Percentiles rank a stretch among this genome's conserved stretches.
phyloP scores from a whole-genome alignment of 2,329 filamentous ascomycete species.

The Nemania sp. region DNA sequence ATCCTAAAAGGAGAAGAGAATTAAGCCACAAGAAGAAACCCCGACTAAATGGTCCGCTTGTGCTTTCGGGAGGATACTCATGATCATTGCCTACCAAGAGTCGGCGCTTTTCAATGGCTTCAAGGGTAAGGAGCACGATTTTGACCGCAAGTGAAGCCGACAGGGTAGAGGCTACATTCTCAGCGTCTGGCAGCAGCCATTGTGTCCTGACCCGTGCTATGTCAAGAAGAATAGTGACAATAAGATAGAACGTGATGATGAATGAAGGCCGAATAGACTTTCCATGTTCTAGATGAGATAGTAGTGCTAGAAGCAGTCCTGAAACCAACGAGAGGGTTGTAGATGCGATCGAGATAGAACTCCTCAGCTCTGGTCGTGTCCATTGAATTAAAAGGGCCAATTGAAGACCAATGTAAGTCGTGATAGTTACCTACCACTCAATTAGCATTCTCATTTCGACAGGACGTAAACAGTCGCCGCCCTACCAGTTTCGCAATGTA shows the following conservation, averaged over 20 bases:
- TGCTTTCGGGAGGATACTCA: constrained; percentile 14
- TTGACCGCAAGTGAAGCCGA: constrained; percentile 11
- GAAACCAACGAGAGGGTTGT: constrained; percentile 13
- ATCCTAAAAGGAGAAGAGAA: constrained; percentile 13
- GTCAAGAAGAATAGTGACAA: constrained; percentile 9
- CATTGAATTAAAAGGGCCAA: constrained; percentile 13
- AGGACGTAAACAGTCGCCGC: not conserved
- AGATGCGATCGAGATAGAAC: constrained; percentile 11
- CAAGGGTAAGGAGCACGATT: constrained; percentile 7
- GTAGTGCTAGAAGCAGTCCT: constrained; percentile 11
- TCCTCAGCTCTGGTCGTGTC: constrained; percentile 4
- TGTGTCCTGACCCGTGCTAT: constrained; percentile 10
- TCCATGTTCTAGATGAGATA: constrained; percentile 16
- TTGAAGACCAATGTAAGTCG: constrained; percentile 9
- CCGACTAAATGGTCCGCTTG: constrained; percentile 12
- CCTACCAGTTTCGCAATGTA: constrained; percentile 19
- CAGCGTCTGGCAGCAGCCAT: constrained; percentile 8
- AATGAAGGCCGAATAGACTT: constrained; percentile 18
- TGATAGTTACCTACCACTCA: constrained; percentile 9
- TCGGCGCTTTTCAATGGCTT: constrained; percentile 9
- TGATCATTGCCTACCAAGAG: not conserved
- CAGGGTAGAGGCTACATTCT: constrained; percentile 10
- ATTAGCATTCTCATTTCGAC: not conserved
- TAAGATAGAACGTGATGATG: constrained; percentile 12
- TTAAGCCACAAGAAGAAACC: constrained; percentile 20